Base-by-base conservation (phyloP, 257 asterid species). In the Plantago ovata region DNA sequence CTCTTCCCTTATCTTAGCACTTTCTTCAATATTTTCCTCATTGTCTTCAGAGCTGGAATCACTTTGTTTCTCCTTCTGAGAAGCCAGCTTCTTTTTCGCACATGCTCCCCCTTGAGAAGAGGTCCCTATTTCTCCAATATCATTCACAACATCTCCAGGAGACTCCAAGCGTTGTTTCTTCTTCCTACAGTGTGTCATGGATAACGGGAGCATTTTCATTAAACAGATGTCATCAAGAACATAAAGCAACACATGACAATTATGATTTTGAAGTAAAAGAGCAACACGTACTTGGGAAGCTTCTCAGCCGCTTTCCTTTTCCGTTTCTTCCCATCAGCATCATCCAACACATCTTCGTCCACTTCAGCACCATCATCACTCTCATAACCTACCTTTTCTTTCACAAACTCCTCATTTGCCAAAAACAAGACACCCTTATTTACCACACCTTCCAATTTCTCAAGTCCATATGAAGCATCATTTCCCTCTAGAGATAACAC, bases 351-450 rank as follows among this genome's bases (percentile, higher is more conserved):
- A 54, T 57, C 75, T 23, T 54, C 71, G 41, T 62, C 72, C 63
- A 68, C 78, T 58, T 74, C 71, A 0, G 72, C 56, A 6, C 66
- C 80, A 59, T 80, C 92, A 59, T 80, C 92, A 67, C 82, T 82
- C 67, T 74, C 81, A 65, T 61, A 73, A 15, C 85, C 91, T 43
- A 88, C 86, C 62, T 74, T 78, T 69, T 79, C 92, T 53, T 83
- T 71, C 69, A 66, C 95, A 77, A 86, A 84, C 69, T 82, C 94
- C 68, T 77, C 84, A 69, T 77, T 85, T 9, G 94, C 78, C 73
- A 93, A 75, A 71, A 88, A 87, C 77, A 86, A 58, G 38, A 75
- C 68, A 52, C 83, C 77, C 18, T 13, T 66, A 41, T 53, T 53
- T 44, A 66, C 74, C 65, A 62, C 60, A 43, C 54, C 75, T 73